Conservation (phyloP, 2,329 filamentous ascomycete genomes). For the Plectosphaerella sp. region DNA sequence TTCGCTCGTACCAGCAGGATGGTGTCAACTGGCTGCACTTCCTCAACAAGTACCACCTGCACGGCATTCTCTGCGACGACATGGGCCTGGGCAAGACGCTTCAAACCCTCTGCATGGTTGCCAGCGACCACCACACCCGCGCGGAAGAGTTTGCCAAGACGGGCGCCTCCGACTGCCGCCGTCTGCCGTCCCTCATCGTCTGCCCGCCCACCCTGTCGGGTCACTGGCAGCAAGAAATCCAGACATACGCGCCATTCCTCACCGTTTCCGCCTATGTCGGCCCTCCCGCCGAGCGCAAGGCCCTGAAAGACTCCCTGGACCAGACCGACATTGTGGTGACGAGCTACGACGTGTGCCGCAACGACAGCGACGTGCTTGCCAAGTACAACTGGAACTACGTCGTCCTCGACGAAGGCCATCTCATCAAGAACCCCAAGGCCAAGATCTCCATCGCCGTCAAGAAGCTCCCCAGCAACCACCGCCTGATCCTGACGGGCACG, state of each 20-base stretch:
- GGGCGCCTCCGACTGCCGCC: conserved; percentile 69
- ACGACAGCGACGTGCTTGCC: conserved; percentile 81
- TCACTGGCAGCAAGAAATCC: conserved; percentile 98
- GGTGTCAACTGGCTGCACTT: conserved; percentile 99
- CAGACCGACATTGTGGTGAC: conserved; percentile 92
- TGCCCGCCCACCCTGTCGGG: conserved; percentile 95
- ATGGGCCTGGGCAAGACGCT: conserved; percentile 98
- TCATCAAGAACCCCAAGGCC: conserved; percentile 98
- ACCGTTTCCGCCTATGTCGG: conserved; percentile 88
- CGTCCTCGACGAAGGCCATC: conserved; percentile 91
- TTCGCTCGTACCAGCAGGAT: conserved; percentile 96
- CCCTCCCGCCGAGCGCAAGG: conserved; percentile 73
- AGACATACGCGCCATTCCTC: conserved; percentile 91
- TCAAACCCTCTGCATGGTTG: conserved; percentile 96
- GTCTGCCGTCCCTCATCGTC: conserved; percentile 86
- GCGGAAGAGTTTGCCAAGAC: conserved; percentile 87
- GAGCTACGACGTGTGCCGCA: conserved; percentile 96
- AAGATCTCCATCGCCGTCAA: conserved; percentile 96
- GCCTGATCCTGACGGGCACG: conserved; percentile 91
- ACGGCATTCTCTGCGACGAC: conserved; percentile 97
- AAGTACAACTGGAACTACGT: conserved; percentile 95
- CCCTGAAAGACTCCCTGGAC: conserved; percentile 63
- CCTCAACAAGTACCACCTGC: conserved; percentile 94
- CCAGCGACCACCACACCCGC: conserved; percentile 91
- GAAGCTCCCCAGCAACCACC: conserved; percentile 82